These are phyloP conservation scores for Inga laurina DNA, from an alignment of 306 rosid genomes.

Conservation along the genomic window DNA sequence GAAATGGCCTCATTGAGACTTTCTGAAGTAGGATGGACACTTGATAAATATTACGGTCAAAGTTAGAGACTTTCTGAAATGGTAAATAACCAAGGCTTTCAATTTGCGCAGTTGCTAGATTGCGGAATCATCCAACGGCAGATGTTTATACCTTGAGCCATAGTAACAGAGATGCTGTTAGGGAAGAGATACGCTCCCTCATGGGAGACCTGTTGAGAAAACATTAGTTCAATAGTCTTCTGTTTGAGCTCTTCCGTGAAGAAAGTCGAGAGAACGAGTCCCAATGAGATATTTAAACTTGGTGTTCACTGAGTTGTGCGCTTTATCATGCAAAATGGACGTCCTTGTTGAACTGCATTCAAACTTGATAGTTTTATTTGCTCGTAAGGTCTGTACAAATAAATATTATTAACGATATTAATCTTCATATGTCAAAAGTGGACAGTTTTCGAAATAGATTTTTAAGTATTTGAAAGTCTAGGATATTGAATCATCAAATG, in stretches of 20 bases:
- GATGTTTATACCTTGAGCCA: constrained; percentile 55
- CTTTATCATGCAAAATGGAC: constrained; percentile 2
- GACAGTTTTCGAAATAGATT: neutral
- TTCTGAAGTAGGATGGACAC: neutral
- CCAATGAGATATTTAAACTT: neutral
- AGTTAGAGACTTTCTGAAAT: constrained; percentile 17
- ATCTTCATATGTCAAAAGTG: no score
- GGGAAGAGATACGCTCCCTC: constrained; percentile 50
- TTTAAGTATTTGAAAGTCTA: neutral
- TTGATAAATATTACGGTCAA: neutral
- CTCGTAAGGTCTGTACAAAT: neutral
- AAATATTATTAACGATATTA: no score
- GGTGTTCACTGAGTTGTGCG: neutral
- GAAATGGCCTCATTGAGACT: neutral
- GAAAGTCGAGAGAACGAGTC: neutral
- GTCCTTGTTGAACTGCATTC: constrained; percentile 10
- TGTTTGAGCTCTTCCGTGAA: constrained; percentile 24
- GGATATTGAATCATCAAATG: neutral
- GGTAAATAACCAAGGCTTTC: constrained; percentile 19
- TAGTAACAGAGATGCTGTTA: constrained; percentile 64
- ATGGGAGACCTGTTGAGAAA: constrained; percentile 53
- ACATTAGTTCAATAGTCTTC: constrained; percentile 37
- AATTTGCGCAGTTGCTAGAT: constrained; percentile 68
- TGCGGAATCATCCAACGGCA: constrained; percentile 73
- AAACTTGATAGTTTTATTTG: neutral